Conservation (phyloP, 2,329 filamentous ascomycete species). For the Metarhizium brunneum region DNA sequence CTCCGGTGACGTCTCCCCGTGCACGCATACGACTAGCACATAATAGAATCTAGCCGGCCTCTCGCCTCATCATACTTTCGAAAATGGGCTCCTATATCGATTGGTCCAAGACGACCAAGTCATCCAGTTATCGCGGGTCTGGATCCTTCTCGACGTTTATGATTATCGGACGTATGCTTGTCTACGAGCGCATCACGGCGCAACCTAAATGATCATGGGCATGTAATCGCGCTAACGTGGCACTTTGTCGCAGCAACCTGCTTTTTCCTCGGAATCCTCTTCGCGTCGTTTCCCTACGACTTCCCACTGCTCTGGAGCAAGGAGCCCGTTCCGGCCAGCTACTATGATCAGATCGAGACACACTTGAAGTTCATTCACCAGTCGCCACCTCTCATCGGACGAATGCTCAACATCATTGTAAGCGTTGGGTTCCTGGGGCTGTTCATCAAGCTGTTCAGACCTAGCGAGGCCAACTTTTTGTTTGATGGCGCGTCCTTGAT, state of each 20-base stretch:
- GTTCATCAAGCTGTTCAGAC: slow-evolving; percentile 88
- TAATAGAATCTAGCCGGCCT: neutral
- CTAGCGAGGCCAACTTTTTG: slow-evolving; percentile 87
- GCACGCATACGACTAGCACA: neutral
- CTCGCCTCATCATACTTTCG: neutral
- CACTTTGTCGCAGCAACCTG: slow-evolving; percentile 56
- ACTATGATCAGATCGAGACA: slow-evolving; percentile 77
- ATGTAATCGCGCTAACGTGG: neutral
- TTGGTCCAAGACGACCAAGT: slow-evolving; percentile 48
- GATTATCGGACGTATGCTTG: slow-evolving; percentile 79
- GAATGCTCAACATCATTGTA: slow-evolving; percentile 90
- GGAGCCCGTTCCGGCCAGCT: slow-evolving; percentile 51
- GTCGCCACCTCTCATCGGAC: slow-evolving; percentile 82
- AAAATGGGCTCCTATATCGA: slow-evolving; percentile 34
- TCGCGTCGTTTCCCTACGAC: slow-evolving; percentile 93
- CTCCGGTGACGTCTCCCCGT: slow-evolving; percentile 6
- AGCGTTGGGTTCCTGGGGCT: slow-evolving; percentile 80
- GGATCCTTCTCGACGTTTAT: slow-evolving; percentile 90
- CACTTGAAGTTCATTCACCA: slow-evolving; percentile 89
- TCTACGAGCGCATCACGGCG: slow-evolving; percentile 1
- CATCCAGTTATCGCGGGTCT: slow-evolving; percentile 48
- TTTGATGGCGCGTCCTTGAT: slow-evolving; percentile 81
- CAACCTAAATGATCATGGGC: slow-evolving; percentile 6
- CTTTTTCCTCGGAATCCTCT: slow-evolving; percentile 97
- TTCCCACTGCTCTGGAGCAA: slow-evolving; percentile 79